Evolutionary conservation across 106 monocot genomes (phyloP), one percentile per base, ranked within the genome.

Genomic region (Gastrodia elata): DNA sequence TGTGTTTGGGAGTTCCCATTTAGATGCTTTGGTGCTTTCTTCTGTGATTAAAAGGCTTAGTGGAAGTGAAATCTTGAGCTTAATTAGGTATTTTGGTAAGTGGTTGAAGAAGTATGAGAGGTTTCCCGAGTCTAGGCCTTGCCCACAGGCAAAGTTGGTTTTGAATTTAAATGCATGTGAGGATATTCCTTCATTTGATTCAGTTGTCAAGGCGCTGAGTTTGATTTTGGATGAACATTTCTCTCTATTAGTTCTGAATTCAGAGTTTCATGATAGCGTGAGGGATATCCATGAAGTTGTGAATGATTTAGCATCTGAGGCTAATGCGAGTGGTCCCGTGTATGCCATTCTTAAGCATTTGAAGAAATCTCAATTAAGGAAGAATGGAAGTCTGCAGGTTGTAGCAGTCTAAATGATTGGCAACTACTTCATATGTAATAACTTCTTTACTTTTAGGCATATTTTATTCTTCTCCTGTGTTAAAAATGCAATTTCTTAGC

Each of bases 31-130:
- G 20, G 74, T 93, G 26, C 76, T 98, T 15, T 80, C 87, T 11
- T 82, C 87, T 0, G 98, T 87, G 3, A 41, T 98, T 20, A 74
- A 86, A 0, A 77, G 35, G 33, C 87, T 98, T 32, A 72, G 83
- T 71, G 90, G 91, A n/a, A 76, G 39, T 22, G 91, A 91, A 71
- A 80, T 93, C 10, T 57, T 87, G 55, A 20, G 64, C 3, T 64
- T 98, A 71, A 73, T 91, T 36, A 85, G 78, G 64, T 98, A 98
- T 49, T 79, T 91, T 38, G 73, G 59, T 65, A 98, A 98, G 82
- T 98, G 93, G 98, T 26, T 98, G 59, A 88, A 84, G 68, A 98
- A 98, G 79, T 98, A 98, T 67, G 71, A 78, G 76, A 86, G 88
- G 28, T 98, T 88, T 39, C 85, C 87, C 0, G 86, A 93, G 25